Percentiles rank a stretch among this genome's conserved stretches.
Evolutionary conservation across 1,284 basidiomycete genomes (phyloP).

Genomic region (Sporisorium reilianum): DNA sequence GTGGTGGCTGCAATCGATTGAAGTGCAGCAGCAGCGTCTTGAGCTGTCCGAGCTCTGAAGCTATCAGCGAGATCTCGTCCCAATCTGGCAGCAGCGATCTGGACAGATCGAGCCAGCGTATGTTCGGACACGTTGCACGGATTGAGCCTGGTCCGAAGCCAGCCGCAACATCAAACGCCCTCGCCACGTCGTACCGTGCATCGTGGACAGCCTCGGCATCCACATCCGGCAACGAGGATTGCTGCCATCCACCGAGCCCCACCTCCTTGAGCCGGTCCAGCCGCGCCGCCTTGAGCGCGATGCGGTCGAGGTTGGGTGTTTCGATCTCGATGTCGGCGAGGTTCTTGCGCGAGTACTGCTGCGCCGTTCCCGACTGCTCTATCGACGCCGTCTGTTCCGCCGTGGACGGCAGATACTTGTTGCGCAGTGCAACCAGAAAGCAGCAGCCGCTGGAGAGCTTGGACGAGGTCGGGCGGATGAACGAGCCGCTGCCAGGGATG

Average conservation of each 20-base stretch:
- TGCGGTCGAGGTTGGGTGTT: conserved; percentile 83
- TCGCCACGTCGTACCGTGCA: conserved; percentile 70
- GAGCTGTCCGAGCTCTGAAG: conserved; percentile 76
- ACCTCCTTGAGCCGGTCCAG: conserved; percentile 80
- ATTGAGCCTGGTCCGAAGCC: conserved; percentile 75
- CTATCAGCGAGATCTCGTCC: conserved; percentile 78
- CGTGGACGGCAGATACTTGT: conserved; percentile 53
- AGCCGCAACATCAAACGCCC: conserved; percentile 71
- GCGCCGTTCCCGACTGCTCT: conserved; percentile 35
- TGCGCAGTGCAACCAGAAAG: conserved; percentile 79
- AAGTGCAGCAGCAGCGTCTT: conserved; percentile 75
- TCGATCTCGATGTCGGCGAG: conserved; percentile 80
- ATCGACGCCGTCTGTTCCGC: conserved; percentile 4
- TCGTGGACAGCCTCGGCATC: conserved; percentile 20
- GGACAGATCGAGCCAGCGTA: conserved; percentile 85
- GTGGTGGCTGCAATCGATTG: conserved; percentile 66
- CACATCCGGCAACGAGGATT: conserved; percentile 8
- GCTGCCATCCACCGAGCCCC: conserved; percentile 76
- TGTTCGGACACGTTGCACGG: conserved; percentile 76
- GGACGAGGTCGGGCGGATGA: conserved; percentile 49
- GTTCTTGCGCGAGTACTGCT: conserved; percentile 71
- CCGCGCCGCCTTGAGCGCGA: conserved; percentile 78
- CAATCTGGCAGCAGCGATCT: conserved; percentile 81
- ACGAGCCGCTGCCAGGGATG: conserved; percentile 52
- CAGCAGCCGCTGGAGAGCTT: conserved; percentile 70